phyloP scores from a whole-genome alignment of 2,329 filamentous ascomycete genomes.

The Malbranchea zuffiana region DNA sequence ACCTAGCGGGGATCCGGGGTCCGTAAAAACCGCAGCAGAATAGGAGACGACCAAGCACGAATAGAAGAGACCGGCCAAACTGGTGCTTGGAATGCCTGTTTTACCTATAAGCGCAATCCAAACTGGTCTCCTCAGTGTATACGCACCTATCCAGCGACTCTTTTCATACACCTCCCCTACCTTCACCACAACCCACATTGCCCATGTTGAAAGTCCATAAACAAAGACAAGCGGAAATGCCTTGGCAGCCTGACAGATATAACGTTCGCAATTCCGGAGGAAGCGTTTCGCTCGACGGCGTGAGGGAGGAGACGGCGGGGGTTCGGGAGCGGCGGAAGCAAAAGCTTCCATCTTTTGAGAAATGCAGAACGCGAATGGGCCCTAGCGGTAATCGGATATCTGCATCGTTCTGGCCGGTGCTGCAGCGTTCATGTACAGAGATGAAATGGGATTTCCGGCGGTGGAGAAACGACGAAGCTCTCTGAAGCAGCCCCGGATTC shows the following conservation, averaged over 20 bases:
- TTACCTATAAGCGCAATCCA: background rate
- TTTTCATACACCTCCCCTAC: constrained; percentile 52
- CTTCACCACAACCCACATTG: constrained; percentile 70
- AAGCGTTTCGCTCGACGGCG: constrained; percentile 34
- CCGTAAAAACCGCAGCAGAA: constrained; percentile 84
- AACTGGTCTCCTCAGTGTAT: constrained; percentile 8
- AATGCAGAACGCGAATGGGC: too few species aligned
- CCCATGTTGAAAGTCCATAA: constrained; percentile 85
- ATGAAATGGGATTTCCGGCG: too few species aligned
- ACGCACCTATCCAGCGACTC: constrained; percentile 36
- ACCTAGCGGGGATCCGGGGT: constrained; percentile 58
- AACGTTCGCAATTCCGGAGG: constrained; percentile 55
- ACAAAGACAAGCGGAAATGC: constrained; percentile 87
- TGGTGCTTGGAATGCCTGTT: constrained; percentile 26
- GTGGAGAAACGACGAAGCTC: too few species aligned
- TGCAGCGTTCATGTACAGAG: too few species aligned
- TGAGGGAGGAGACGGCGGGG: constrained; percentile 30
- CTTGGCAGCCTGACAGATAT: constrained; percentile 65
- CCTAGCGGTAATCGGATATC: too few species aligned
- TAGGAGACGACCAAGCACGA: constrained; percentile 77
- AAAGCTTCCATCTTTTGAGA: constrained; percentile 29
- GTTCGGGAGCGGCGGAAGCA: constrained; percentile 23
- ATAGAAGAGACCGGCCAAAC: constrained; percentile 59
- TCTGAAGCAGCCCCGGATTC: too few species aligned
- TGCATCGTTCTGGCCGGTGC: too few species aligned